Conservation (phyloP, 257 asterid genomes). For the Asclepias syriaca region DNA sequence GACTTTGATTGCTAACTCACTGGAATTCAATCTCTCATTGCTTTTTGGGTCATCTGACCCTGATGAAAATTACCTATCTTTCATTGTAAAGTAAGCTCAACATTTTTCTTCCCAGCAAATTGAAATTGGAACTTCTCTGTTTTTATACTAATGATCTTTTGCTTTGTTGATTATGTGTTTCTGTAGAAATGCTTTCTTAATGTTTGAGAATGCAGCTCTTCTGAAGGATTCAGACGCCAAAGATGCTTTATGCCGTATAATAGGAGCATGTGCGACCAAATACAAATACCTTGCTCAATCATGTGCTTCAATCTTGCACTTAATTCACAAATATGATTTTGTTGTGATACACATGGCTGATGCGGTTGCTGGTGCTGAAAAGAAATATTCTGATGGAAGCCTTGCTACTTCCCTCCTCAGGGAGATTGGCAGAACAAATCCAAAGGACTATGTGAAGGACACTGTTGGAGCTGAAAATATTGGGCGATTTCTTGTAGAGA, state of each 20-base stretch:
- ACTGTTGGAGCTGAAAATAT: conserved; percentile 90
- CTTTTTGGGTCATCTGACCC: conserved; percentile 88
- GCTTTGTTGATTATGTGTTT: conserved; percentile 15
- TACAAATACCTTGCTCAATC: conserved; percentile 74
- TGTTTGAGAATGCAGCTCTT: conserved; percentile 70
- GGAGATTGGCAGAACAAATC: conserved; percentile 83
- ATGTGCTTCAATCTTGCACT: conserved; percentile 85
- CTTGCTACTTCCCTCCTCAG: conserved; percentile 71
- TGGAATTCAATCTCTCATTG: conserved; percentile 77
- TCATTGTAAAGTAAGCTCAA: conserved; percentile 67
- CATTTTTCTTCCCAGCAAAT: conserved; percentile 6
- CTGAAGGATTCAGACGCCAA: conserved; percentile 70
- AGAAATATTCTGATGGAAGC: conserved; percentile 75
- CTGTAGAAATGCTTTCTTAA: conserved; percentile 63
- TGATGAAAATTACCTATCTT: conserved; percentile 86
- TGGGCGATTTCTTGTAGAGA: conserved; percentile 87
- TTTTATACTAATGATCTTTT: conserved; percentile 5
- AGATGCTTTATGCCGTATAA: conserved; percentile 77
- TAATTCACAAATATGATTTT: conserved; percentile 83
- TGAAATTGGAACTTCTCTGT: neutral
- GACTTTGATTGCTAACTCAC: conserved; percentile 73
- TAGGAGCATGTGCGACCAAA: conserved; percentile 88
- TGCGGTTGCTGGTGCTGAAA: conserved; percentile 79
- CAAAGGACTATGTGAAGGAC: conserved; percentile 83
- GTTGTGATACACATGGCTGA: conserved; percentile 76